A percentile compares a stretch with the other conserved stretches of the same genome.
These are phyloP conservation scores for Ustilago trichophora DNA, from an alignment of 1,284 basidiomycete genomes.

Conservation along the genomic window DNA sequence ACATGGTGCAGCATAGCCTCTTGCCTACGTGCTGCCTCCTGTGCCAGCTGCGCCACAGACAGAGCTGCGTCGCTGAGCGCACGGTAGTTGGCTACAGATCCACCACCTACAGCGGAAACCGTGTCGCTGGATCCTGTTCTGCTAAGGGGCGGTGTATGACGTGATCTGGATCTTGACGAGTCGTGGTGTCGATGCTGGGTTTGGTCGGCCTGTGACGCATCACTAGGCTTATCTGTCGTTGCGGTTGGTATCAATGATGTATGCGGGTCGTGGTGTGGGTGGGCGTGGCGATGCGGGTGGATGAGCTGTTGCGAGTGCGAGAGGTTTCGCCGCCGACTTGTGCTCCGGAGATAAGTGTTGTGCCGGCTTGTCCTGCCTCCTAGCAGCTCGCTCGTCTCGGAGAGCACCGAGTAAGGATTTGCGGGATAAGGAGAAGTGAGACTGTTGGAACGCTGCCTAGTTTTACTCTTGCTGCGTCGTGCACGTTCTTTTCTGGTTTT, in stretches of 20 bases:
- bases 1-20: slow-evolving; percentile 29
- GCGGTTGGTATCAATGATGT: not conserved
- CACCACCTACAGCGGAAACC: not conserved
- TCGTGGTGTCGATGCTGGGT: not conserved
- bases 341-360: slow-evolving; percentile 16
- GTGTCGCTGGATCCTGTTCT: slow-evolving; percentile 15
- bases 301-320: slow-evolving; percentile 18
- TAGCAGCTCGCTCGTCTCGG: slow-evolving; percentile 40
- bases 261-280: slow-evolving; percentile 3
- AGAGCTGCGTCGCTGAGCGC: slow-evolving; percentile 46
- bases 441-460: slow-evolving; percentile 10
- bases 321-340: slow-evolving; percentile 15
- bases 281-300: slow-evolving; percentile 4
- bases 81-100: slow-evolving; percentile 33
- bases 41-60: slow-evolving; percentile 49
- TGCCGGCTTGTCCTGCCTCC: slow-evolving; percentile 13
- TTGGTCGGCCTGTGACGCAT: not conserved
- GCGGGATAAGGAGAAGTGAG: slow-evolving; percentile 13
- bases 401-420: slow-evolving; percentile 32
- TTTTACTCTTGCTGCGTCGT: not conserved
- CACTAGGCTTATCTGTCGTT: not conserved
- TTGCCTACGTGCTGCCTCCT: slow-evolving; percentile 37
- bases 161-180: slow-evolving; percentile 18
- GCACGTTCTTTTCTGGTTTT: slow-evolving; percentile 17
- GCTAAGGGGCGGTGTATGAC: slow-evolving; percentile 18